Evolutionary conservation across 1,284 basidiomycete genomes (phyloP), one percentile per base, ranked within the genome.

Genomic region (Boletus coffeatus): DNA sequence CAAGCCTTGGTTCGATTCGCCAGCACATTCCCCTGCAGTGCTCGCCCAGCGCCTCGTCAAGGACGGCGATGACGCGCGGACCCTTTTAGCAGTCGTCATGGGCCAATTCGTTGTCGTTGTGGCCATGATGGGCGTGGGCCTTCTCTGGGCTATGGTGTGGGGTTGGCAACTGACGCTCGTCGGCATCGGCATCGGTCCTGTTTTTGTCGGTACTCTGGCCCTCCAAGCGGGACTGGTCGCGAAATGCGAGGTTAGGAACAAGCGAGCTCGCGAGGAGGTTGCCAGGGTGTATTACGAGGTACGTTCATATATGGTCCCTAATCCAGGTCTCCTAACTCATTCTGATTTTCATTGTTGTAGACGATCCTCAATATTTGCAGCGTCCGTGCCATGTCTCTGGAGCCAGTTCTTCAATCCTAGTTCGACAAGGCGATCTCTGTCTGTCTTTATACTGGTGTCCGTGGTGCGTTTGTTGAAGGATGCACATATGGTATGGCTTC

Each of bases 111-210:
- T 88, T 36, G 90, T 94, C 8, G 90, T 96, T 11, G 62, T 79
- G 2, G 80, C 90, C 6, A 97, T 99, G 94, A 81, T 98, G 57
- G 73, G 80, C 1, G 79, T 96, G 11, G 94, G 93, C 3, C 76
- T 98, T 16, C 74, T 91, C 10, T 98, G 96, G 96, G 93, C 96
- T 0, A 80, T 98, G 71, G 84, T 84, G 1, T 79, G 84, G 34
- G 94, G 94, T 0, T 99, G 96, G 96, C 88, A 97, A 76, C 80
- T 99, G 64, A 97, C 96, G 0, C 83, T 99, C 18, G 92, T 93
- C 1, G 96, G 94, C 0, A 75, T 98, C 39, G 94, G 89, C 1
- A 84, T 98, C 39, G 92, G 85, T 0, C 96, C 96, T 0, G 80
- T 97, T 8, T 96, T 98, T 69, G 86, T 87, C 9, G 74, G 84